Conservation (phyloP, 768 basidiomycete genomes). For the Podaxis sp. region DNA sequence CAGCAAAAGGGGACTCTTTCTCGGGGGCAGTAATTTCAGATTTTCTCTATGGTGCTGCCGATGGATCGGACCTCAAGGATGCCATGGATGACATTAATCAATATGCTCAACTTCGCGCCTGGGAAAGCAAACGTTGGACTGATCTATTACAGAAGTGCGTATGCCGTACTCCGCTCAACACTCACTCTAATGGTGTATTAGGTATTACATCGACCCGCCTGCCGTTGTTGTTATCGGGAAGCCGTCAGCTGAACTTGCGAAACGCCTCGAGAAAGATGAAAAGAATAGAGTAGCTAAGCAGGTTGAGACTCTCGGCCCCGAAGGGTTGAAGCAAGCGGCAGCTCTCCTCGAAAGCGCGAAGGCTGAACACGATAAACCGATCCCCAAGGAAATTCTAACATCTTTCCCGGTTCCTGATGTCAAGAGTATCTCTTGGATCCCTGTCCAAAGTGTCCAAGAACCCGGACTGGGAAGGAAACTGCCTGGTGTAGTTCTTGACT, state of each 20-base stretch:
- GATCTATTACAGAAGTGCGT: constrained; percentile 66
- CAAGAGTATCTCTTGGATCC: constrained; percentile 89
- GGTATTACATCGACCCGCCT: constrained; percentile 74
- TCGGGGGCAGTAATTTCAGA: constrained; percentile 72
- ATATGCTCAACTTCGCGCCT: constrained; percentile 61
- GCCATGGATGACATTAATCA: constrained; percentile 78
- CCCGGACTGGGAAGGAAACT: constrained; percentile 42
- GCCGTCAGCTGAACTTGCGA: constrained; percentile 81
- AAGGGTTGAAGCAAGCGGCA: constrained; percentile 70
- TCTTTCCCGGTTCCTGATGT: constrained; percentile 91
- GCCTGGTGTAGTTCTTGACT: constrained; percentile 20
- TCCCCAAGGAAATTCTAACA: constrained; percentile 77
- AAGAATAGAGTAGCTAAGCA: constrained; percentile 72
- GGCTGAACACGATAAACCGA: constrained; percentile 76
- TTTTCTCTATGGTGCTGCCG: constrained; percentile 79
- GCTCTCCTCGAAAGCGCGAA: constrained; percentile 77
- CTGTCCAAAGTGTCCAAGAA: constrained; percentile 63
- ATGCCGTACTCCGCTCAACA: not conserved
- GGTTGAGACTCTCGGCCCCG: constrained; percentile 65
- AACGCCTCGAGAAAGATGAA: constrained; percentile 76
- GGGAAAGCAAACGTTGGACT: constrained; percentile 77
- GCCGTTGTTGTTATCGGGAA: constrained; percentile 79
- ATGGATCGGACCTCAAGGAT: constrained; percentile 72
- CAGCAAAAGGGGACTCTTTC: constrained; percentile 77
- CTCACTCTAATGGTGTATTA: constrained; percentile 24